Conservation (phyloP, 2,329 filamentous ascomycete species). For the Pseudodiploospora longispora region DNA sequence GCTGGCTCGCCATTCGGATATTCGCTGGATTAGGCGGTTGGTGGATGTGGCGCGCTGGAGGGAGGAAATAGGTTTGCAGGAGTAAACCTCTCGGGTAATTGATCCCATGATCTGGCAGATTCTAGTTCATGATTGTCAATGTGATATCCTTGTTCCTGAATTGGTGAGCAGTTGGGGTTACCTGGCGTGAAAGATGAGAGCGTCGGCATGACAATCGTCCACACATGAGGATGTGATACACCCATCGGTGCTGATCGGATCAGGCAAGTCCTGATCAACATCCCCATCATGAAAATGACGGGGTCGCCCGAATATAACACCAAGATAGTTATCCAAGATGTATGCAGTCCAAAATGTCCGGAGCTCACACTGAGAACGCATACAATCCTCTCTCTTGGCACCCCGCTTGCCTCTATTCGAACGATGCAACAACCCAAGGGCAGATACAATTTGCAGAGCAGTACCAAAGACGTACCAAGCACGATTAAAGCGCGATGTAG, state of each 20-base stretch:
- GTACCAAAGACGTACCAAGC: conserved; percentile 55
- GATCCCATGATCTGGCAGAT: conserved; percentile 31
- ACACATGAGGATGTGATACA: conserved; percentile 26
- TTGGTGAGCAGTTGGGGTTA: conserved; percentile 2
- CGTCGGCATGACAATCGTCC: conserved; percentile 42
- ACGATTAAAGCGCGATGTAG: conserved; percentile 51
- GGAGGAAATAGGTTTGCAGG: conserved; percentile 26
- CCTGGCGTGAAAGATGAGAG: conserved; percentile 37
- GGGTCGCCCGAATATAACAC: conserved; percentile 54
- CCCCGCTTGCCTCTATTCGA: conserved; percentile 14
- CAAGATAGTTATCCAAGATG: conserved; percentile 54
- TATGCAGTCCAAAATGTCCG: conserved; percentile 56
- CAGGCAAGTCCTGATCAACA: conserved; percentile 53
- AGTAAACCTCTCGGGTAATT: conserved; percentile 32
- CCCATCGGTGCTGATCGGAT: conserved; percentile 47
- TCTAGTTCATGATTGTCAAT: conserved; percentile 10
- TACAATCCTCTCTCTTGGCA: conserved; percentile 26
- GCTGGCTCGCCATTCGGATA: conserved; percentile 30
- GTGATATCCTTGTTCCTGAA: no score
- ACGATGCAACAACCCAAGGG: conserved; percentile 28
- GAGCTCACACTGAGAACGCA: conserved; percentile 43
- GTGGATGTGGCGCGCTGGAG: conserved; percentile 29
- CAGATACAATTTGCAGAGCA: conserved; percentile 42
- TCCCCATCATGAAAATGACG: conserved; percentile 55
- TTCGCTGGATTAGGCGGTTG: conserved; percentile 26